Evolutionary conservation across 2,329 filamentous ascomycete genomes (phyloP).

Genomic region (Cladosporium sp.): DNA sequence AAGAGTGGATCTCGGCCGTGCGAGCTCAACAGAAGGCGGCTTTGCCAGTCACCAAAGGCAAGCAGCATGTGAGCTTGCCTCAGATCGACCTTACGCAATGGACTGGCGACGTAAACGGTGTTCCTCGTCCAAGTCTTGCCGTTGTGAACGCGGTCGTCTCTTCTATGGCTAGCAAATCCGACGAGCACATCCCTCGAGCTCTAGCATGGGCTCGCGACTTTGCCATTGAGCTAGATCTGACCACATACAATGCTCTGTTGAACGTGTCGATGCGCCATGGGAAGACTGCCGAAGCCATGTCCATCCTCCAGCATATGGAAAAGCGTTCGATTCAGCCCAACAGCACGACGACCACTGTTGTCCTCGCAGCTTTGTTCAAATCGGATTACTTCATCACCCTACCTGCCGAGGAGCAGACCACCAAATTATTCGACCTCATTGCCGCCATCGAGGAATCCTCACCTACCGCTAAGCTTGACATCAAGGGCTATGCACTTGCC

Average conservation of each 20-base stretch:
- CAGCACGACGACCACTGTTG: conserved; percentile 68
- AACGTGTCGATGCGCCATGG: conserved; percentile 33
- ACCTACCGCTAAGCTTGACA: conserved; percentile 59
- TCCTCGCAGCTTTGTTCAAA: conserved; percentile 62
- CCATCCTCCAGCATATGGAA: conserved; percentile 45
- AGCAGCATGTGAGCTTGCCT: conserved; percentile 1
- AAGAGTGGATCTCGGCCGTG: conserved; percentile 54
- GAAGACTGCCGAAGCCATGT: conserved; percentile 32
- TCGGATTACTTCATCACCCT: conserved; percentile 48
- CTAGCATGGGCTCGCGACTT: conserved; percentile 48
- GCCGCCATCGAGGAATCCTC: conserved; percentile 54
- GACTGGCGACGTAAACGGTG: conserved; percentile 37
- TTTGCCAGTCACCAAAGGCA: neutral
- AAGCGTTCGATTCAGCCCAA: conserved; percentile 49
- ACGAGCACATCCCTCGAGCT: conserved; percentile 54
- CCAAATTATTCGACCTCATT: conserved; percentile 57
- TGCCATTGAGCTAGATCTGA: conserved; percentile 35
- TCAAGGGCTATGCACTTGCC: conserved; percentile 67
- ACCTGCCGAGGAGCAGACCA: conserved; percentile 51
- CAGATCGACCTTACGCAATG: conserved; percentile 23
- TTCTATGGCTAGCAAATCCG: conserved; percentile 56
- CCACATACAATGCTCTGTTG: conserved; percentile 37
- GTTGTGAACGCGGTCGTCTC: conserved; percentile 70
- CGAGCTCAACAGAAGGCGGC: conserved; percentile 24
- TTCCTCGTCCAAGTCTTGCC: conserved; percentile 61